phyloP scores from a whole-genome alignment of 1,284 basidiomycete genomes.

The Puccinia horiana region DNA sequence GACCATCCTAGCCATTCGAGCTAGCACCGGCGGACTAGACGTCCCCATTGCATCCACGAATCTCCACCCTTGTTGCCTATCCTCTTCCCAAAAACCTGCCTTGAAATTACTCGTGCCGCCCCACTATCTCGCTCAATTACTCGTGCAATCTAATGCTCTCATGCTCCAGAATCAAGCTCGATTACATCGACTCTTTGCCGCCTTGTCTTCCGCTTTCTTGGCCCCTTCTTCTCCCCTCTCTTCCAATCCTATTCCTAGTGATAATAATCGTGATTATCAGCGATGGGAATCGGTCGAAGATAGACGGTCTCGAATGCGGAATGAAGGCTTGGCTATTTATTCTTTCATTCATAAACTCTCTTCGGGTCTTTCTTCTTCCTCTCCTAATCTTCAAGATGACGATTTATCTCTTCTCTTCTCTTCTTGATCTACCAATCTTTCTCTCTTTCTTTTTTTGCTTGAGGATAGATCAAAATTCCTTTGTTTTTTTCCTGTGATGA shows the following conservation, averaged over 20 bases:
- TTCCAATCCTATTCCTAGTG: too few species aligned
- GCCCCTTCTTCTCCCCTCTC: neutral
- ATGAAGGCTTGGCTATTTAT: slow-evolving; percentile 33
- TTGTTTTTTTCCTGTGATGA: too few species aligned
- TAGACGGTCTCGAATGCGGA: slow-evolving; percentile 16
- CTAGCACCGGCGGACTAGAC: slow-evolving; percentile 41
- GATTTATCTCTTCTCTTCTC: neutral
- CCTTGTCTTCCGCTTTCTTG: neutral
- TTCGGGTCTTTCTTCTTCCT: too few species aligned
- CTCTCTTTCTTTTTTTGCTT: neutral
- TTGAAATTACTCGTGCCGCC: slow-evolving; percentile 15
- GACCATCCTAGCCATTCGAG: slow-evolving; percentile 28
- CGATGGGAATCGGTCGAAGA: slow-evolving; percentile 25
- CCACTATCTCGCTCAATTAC: slow-evolving; percentile 24
- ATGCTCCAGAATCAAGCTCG: slow-evolving; percentile 24
- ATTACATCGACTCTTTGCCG: slow-evolving; percentile 11
- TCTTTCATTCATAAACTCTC: too few species aligned
- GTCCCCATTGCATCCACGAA: slow-evolving; percentile 35
- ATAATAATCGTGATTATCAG: too few species aligned
- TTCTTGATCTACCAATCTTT: neutral
- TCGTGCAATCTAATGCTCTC: slow-evolving; percentile 1
- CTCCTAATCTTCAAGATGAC: too few species aligned
- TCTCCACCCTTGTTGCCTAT: too few species aligned
- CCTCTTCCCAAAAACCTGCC: neutral
- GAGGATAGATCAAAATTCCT: too few species aligned